Percentiles rank a stretch among this genome's conserved stretches.
These are phyloP conservation scores for Pythium dissotocum DNA, from an alignment of 352 stramenopile genomes.

Conservation along the genomic window DNA sequence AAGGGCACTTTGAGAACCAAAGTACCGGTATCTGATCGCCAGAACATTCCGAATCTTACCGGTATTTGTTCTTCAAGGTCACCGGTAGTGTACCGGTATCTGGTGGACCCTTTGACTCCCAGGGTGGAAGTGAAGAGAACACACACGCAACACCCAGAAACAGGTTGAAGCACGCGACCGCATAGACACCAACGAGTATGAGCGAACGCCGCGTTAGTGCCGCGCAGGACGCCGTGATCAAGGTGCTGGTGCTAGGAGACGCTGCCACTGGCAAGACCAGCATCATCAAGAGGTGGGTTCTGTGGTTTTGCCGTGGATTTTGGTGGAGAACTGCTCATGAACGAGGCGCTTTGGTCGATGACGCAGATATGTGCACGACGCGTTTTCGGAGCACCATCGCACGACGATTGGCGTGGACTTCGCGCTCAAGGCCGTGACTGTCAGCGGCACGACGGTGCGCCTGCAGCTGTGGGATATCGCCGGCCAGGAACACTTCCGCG, in stretches of 20 bases:
- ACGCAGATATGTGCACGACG: constrained; percentile 84
- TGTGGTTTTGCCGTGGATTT: background rate
- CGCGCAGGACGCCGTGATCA: constrained; percentile 89
- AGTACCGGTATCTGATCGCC: background rate
- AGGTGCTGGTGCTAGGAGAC: constrained; percentile 91
- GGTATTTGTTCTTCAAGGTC: constrained; percentile 21
- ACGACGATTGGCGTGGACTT: constrained; percentile 94
- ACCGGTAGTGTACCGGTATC: constrained; percentile 14
- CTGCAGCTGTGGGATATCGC: constrained; percentile 95
- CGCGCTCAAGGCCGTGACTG: constrained; percentile 88
- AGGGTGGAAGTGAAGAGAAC: constrained; percentile 16
- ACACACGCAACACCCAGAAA: constrained; percentile 8
- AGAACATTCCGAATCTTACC: constrained; percentile 3
- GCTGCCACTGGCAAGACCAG: constrained; percentile 91
- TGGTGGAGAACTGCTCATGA: background rate
- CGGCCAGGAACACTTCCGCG: constrained; percentile 93
- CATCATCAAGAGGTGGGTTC: constrained; percentile 89
- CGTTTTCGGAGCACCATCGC: constrained; percentile 92
- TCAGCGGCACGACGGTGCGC: constrained; percentile 85
- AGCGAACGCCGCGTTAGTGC: constrained; percentile 69
- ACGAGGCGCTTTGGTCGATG: background rate
- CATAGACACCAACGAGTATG: constrained; percentile 33
- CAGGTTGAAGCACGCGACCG: constrained; percentile 28
- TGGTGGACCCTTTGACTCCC: background rate
- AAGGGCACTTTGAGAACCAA: background rate